Conservation (phyloP, 805 yeast species). For the Monosporozyma solicola region DNA sequence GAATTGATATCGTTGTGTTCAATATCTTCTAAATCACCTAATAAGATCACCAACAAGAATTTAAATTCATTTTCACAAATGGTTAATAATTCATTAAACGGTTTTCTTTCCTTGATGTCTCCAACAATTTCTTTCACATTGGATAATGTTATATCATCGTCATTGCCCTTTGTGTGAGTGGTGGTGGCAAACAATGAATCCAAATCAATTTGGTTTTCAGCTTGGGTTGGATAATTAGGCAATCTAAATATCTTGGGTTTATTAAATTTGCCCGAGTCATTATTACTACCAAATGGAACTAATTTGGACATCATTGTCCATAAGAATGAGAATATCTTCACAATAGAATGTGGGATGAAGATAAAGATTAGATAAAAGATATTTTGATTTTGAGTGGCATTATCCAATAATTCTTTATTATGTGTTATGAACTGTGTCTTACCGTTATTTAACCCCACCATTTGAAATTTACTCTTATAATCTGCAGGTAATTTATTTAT, state of each 20-base stretch:
- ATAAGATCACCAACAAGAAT: slow-evolving; percentile 46
- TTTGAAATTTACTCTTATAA: slow-evolving; percentile 18
- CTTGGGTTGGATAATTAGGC: slow-evolving; percentile 16
- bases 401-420: not conserved
- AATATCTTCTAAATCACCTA: slow-evolving; percentile 29
- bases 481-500: slow-evolving; percentile 29
- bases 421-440: not conserved
- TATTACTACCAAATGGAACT: not conserved
- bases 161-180: not conserved
- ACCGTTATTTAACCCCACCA: slow-evolving; percentile 18
- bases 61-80: slow-evolving; percentile 34
- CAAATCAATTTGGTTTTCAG: slow-evolving; percentile 8
- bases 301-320: slow-evolving; percentile 3
- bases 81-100: slow-evolving; percentile 37
- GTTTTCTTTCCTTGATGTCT: slow-evolving; percentile 10
- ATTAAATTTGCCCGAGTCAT: slow-evolving; percentile 1
- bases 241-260: slow-evolving; percentile 9
- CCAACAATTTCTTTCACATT: slow-evolving; percentile 6
- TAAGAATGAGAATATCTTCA: slow-evolving; percentile 14
- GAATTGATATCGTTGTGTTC: slow-evolving; percentile 25
- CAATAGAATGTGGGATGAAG: slow-evolving; percentile 44
- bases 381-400: not conserved
- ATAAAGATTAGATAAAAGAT: slow-evolving; percentile 35
- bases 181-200: slow-evolving; percentile 3
- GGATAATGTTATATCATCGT: slow-evolving; percentile 3